Evolutionary conservation across 306 rosid species (phyloP), one percentile per base, ranked within the genome.

Genomic region (Fragaria iinumae): DNA sequence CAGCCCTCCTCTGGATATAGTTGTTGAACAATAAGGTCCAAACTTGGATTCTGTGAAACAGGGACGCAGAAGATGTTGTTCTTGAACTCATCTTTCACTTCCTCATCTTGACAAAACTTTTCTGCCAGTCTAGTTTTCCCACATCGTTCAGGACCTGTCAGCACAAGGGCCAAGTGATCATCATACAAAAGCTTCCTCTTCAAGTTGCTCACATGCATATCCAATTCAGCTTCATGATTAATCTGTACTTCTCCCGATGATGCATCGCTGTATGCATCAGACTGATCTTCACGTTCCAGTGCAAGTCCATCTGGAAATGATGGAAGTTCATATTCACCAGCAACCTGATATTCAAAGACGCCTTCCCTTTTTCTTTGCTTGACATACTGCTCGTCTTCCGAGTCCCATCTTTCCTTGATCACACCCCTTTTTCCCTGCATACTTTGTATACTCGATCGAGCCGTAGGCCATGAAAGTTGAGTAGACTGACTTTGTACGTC

Each of bases 121-220:
- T 69, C 23, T 3, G 41, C 71, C 14, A 70, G 48, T 2, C 41
- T 70, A 60, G 81, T 78, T 55, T 78, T 78, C 63, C 81, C 81
- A 4, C 71, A 70, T 60, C 76, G 70, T 8, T 21, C 39, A 9
- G 81, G 81, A 21, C 76, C 71, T 0, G 70, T 78, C 14, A 70
- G 34, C 39, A 36, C 39, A 14, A 59, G 3, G 50, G 13, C 52
- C 0, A 10, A 8, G 13, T 3, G 25, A n/a, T 32, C 76, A 3
- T n/a, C 63, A 20, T 38, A 16, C 3, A 78, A 34, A 70, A 78
- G 50, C 70, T n/a, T 21, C 69, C 12, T 48, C 63, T 60, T 70
- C 39, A 78, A 57, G 13, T n/a, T 59, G 18, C 12, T 63, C 21
- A 78, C 25, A 18, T 50, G 47, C 48, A 5, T 13, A 32, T 70